phyloP scores from a whole-genome alignment of 345 rosid species.

The Hibiscus syriacus region DNA sequence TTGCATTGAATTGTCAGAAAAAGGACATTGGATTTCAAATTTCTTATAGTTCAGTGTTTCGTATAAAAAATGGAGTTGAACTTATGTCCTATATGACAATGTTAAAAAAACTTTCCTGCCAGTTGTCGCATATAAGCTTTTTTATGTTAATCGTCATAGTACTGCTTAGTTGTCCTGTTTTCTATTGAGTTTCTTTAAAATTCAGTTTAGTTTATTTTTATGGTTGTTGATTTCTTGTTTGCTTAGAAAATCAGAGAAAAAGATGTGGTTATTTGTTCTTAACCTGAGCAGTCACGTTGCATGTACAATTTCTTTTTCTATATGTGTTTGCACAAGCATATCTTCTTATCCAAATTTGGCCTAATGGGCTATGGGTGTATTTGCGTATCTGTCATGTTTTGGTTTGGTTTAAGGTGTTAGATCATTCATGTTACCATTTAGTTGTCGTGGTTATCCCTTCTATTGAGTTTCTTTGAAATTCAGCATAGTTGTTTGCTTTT shows the following conservation, averaged over 20 bases:
- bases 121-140: background rate
- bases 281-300: background rate
- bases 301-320: background rate
- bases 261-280: background rate
- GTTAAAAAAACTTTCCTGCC: background rate
- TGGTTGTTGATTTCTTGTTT: constrained; percentile 1
- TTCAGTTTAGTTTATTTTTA: background rate
- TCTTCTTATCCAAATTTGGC: background rate
- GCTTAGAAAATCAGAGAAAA: background rate
- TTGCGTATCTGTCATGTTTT: background rate
- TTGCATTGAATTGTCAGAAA: constrained; percentile 9
- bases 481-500: too few relatives aligned
- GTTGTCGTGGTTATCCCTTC: too few relatives aligned
- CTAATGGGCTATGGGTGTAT: background rate
- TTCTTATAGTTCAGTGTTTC: background rate
- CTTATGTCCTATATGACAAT: background rate
- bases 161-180: background rate
- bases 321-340: background rate
- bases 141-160: background rate
- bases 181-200: background rate
- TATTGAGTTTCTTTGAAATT: too few relatives aligned
- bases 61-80: background rate
- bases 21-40: background rate
- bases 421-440: too few relatives aligned
- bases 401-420: background rate